Conservation (phyloP, 306 rosid species). For the Morella rubra region DNA sequence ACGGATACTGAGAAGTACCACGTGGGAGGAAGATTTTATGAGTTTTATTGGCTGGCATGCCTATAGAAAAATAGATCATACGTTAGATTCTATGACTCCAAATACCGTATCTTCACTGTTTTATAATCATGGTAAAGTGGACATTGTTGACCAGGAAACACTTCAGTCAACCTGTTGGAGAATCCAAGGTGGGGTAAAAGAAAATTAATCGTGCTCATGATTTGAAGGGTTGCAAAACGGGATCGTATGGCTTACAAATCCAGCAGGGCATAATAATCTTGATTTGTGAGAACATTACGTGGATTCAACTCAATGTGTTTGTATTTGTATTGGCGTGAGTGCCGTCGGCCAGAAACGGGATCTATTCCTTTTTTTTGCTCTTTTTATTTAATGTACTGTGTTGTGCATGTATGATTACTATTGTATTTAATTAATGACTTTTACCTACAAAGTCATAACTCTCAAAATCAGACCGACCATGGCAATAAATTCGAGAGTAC, state of each 20-base stretch:
- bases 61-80: constrained; percentile 28
- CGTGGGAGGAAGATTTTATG: constrained; percentile 44
- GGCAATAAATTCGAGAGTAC: no score
- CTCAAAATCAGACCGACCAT: no score
- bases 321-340: not conserved
- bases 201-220: constrained; percentile 19
- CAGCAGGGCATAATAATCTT: constrained; percentile 7
- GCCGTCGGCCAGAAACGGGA: not conserved
- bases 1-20: constrained; percentile 53
- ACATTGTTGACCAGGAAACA: constrained; percentile 41
- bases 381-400: no score
- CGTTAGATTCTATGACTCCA: constrained; percentile 34
- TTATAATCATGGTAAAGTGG: constrained; percentile 21
- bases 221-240: constrained; percentile 7
- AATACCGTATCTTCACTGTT: constrained; percentile 30
- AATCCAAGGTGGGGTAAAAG: constrained; percentile 20
- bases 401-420: no score
- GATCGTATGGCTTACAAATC: constrained; percentile 7
- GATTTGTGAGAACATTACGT: not conserved
- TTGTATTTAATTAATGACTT: no score
- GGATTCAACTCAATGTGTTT: not conserved
- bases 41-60: constrained; percentile 53
- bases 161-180: constrained; percentile 22
- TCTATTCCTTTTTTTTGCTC: no score
- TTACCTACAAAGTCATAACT: no score